Percentiles rank a stretch among this genome's conserved stretches.
phyloP scores from a whole-genome alignment of 2,329 filamentous ascomycete genomes.

The Alternaria arbusti region DNA sequence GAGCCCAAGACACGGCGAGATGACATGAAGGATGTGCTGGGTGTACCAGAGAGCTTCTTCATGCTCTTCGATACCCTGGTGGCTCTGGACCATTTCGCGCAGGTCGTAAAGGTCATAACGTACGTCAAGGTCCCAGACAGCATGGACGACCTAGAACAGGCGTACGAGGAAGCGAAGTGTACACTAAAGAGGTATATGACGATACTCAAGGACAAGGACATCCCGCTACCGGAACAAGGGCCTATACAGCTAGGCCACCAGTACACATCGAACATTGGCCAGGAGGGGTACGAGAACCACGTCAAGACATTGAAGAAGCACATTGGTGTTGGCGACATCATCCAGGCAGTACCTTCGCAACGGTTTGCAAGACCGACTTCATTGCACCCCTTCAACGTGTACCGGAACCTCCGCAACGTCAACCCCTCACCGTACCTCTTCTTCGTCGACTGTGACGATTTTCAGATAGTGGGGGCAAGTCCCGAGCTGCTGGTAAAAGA shows the following conservation, averaged over 20 bases:
- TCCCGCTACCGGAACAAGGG: conserved; percentile 76
- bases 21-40: conserved; percentile 83
- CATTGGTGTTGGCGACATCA: conserved; percentile 91
- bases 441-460: conserved; percentile 88
- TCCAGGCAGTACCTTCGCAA: conserved; percentile 96
- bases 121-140: conserved; percentile 74
- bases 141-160: conserved; percentile 64
- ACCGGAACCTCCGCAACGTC: conserved; percentile 92
- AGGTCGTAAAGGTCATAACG: conserved; percentile 90
- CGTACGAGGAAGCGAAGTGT: conserved; percentile 72
- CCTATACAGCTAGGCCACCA: conserved; percentile 76
- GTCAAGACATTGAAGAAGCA: conserved; percentile 87
- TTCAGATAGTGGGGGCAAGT: conserved; percentile 93
- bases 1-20: conserved; percentile 93
- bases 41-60: conserved; percentile 92
- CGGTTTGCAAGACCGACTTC: conserved; percentile 87
- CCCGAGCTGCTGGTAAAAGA: conserved; percentile 94
- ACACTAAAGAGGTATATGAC: conserved; percentile 72
- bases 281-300: conserved; percentile 86
- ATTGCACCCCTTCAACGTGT: conserved; percentile 97
- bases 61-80: conserved; percentile 97
- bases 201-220: conserved; percentile 75
- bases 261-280: conserved; percentile 92
- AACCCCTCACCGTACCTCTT: conserved; percentile 98
- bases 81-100: conserved; percentile 93